Evolutionary conservation across 495 filamentous ascomycete genomes (phyloP).

Genomic region (Hypoxylon trugodes): DNA sequence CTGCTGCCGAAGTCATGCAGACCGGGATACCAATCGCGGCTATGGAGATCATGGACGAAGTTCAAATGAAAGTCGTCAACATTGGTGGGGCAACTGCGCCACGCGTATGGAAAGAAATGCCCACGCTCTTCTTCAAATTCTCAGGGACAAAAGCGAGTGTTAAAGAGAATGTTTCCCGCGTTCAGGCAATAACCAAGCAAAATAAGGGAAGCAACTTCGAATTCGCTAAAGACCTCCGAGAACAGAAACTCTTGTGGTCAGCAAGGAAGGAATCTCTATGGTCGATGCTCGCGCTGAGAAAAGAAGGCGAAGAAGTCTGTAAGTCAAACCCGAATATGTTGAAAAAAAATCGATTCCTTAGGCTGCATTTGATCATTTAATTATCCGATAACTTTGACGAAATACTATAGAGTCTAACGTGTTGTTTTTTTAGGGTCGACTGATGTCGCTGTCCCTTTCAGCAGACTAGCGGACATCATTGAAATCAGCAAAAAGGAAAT

Average conservation of each 20-base stretch:
- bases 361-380: background rate
- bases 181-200: constrained; percentile 68
- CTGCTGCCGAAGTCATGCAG: constrained; percentile 74
- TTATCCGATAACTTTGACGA: background rate
- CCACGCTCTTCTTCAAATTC: constrained; percentile 88
- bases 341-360: background rate
- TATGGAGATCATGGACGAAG: constrained; percentile 86
- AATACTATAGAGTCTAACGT: background rate
- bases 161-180: constrained; percentile 70
- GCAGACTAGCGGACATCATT: constrained; percentile 86
- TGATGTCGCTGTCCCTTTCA: constrained; percentile 90
- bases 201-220: constrained; percentile 74
- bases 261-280: constrained; percentile 79
- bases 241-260: constrained; percentile 77
- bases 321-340: constrained; percentile 36
- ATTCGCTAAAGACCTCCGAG: constrained; percentile 72
- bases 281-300: constrained; percentile 75
- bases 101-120: constrained; percentile 75
- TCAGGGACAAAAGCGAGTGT: constrained; percentile 75
- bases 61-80: constrained; percentile 83
- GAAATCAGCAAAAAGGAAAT: constrained; percentile 90
- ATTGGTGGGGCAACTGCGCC: constrained; percentile 71
- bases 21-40: constrained; percentile 77
- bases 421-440: constrained; percentile 63
- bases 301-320: constrained; percentile 68